Conservation (phyloP, 2,329 filamentous ascomycete genomes). For the Ilyonectria destructans region DNA sequence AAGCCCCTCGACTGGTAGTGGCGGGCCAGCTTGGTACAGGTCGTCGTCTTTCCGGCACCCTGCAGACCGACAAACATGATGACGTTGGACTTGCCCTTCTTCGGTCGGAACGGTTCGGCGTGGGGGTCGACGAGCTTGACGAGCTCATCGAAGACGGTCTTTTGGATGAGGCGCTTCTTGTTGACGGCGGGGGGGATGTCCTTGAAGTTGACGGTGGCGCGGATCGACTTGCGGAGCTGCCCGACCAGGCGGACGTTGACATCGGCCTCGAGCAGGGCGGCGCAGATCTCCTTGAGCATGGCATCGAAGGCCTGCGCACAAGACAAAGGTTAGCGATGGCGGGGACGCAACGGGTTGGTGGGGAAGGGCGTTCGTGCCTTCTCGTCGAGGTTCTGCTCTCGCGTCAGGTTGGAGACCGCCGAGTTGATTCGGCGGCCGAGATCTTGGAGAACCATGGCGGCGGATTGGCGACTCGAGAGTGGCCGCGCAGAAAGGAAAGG, state of each 20-base stretch:
- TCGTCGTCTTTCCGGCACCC: constrained; percentile 97
- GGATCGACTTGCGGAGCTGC: constrained; percentile 93
- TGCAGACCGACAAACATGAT: constrained; percentile 99
- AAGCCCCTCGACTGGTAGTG: constrained; percentile 97
- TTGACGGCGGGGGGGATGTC: constrained; percentile 92
- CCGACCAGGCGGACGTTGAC: constrained; percentile 97
- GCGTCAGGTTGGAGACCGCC: constrained; percentile 93
- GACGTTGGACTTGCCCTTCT: constrained; percentile 95
- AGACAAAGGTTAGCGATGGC: constrained; percentile 31
- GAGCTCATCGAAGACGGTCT: constrained; percentile 96
- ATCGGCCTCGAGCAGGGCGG: constrained; percentile 95
- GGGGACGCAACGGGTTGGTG: constrained; percentile 31
- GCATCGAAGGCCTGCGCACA: constrained; percentile 85
- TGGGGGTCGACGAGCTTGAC: constrained; percentile 97
- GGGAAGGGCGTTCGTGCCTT: constrained; percentile 73
- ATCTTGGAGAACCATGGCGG: constrained; percentile 96
- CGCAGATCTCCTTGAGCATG: constrained; percentile 99
- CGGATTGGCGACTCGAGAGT: constrained; percentile 39
- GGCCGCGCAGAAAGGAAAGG: constrained; percentile 41
- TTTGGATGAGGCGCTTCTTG: constrained; percentile 98
- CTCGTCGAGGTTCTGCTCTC: constrained; percentile 94
- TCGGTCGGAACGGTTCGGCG: constrained; percentile 94
- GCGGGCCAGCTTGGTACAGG: constrained; percentile 95
- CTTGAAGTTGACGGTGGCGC: constrained; percentile 92
- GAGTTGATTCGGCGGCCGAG: constrained; percentile 98